Percentiles rank a stretch among this genome's conserved stretches.
phyloP scores from a whole-genome alignment of 345 rosid genomes.

The Erodium maritimum region DNA sequence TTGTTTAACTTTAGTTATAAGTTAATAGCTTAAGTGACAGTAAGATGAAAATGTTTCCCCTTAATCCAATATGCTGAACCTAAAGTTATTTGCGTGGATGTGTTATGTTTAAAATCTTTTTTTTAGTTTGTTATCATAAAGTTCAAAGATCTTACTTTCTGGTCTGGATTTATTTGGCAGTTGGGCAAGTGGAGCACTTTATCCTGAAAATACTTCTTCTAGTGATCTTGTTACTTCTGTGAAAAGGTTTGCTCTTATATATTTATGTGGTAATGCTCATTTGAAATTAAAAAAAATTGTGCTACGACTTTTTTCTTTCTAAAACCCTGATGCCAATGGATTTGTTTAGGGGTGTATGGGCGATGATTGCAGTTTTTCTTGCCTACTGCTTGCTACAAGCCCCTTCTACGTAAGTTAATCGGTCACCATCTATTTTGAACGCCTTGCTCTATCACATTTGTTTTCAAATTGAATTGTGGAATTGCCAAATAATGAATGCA shows the following conservation, averaged over 20 bases:
- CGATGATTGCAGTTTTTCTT: slow-evolving; percentile 96
- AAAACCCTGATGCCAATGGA: slow-evolving; percentile 11
- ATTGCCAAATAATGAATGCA: not conserved
- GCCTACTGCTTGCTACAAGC: slow-evolving; percentile 96
- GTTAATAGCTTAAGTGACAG: not conserved
- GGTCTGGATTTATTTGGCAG: slow-evolving; percentile 23
- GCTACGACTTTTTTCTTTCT: not conserved
- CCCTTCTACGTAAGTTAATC: slow-evolving; percentile 75
- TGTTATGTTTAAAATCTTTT: not conserved
- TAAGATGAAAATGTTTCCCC: not conserved
- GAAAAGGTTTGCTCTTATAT: slow-evolving; percentile 49
- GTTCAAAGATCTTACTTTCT: not conserved
- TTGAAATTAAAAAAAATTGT: not conserved
- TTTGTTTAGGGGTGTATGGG: slow-evolving; percentile 81
- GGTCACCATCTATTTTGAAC: not conserved
- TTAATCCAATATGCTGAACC: not conserved
- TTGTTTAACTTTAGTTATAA: not conserved
- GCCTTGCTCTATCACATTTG: no score
- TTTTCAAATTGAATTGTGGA: not conserved
- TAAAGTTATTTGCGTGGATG: not conserved
- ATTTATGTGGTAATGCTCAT: not conserved
- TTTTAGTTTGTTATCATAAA: not conserved
- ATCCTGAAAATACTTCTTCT: slow-evolving; percentile 52
- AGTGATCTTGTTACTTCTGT: slow-evolving; percentile 79
- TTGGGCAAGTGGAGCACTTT: slow-evolving; percentile 97